Evolutionary conservation across 306 rosid genomes (phyloP), one percentile per base, ranked within the genome.

Genomic region (Cyclanthera cordifolia): DNA sequence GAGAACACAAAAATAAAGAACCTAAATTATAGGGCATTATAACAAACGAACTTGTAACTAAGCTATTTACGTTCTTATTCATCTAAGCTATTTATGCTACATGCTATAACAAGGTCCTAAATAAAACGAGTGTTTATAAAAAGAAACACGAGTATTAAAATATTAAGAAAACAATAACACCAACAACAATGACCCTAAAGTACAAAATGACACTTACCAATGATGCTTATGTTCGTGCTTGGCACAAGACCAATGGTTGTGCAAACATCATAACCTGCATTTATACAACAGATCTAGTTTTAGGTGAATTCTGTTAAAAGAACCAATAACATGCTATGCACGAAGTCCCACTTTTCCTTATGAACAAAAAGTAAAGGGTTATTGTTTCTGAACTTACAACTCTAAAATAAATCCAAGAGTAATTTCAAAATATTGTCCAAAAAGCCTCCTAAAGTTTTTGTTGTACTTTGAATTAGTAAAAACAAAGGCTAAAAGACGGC

Each of bases 261-360:
- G 82, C 96, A 93, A 21, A 79, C 91, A 83, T 81, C 83, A 54
- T 93, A 93, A 70, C 96, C 98, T 93, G 87, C 81, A 83, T 78
- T 70, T 52, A 82, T 58, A 61, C 57, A 25, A 72, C 37, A 69
- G 43, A 19, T 53, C 73, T 64, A 60, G 75, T 82, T 71, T 83
- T 76, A 81, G 66, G 67, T 60, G 74, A 67, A 55, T 43, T 54
- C 51, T 34, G 59, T 54, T 34, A n/a, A 8, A 11, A 53, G 9
- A 19, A 68, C 72, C 47, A 48, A 71, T 2, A 52, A 69, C 12
- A 52, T 32, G 30, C 51, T 30, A 69, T 69, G 48, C 49, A 50
- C 51, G 28, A 17, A 51, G 28, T 32, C 61, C 58, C 48, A 43
- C 0, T 37, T 63, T 64, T 20, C 52, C 19, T 41, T 21, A 7